phyloP scores from a whole-genome alignment of 2,329 filamentous ascomycete genomes.

The Mycogone perniciosa region DNA sequence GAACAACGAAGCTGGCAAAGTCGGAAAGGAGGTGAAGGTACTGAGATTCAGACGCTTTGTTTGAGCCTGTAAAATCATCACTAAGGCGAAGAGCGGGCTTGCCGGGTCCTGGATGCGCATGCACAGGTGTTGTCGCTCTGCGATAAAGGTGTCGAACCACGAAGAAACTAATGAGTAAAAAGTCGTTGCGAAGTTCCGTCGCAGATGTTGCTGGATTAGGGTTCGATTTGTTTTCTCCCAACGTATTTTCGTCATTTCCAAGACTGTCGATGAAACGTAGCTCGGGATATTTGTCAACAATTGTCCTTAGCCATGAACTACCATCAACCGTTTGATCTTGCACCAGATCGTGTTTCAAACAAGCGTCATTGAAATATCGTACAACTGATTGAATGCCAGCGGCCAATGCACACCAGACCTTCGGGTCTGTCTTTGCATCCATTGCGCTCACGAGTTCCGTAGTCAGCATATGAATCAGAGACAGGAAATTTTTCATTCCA shows the following conservation, averaged over 20 bases:
- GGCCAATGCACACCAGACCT: conserved; percentile 33
- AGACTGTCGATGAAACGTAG: conserved; percentile 18
- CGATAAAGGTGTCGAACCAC: conserved; percentile 36
- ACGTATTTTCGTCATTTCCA: conserved; percentile 2
- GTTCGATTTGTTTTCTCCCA: background rate
- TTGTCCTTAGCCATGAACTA: conserved; percentile 21
- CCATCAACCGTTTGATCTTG: conserved; percentile 16
- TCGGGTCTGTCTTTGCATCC: conserved; percentile 24
- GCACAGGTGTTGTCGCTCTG: conserved; percentile 28
- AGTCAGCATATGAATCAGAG: conserved; percentile 30
- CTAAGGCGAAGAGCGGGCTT: conserved; percentile 25
- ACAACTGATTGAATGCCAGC: conserved; percentile 30
- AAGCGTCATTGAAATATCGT: conserved; percentile 38
- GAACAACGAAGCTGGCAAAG: conserved; percentile 31
- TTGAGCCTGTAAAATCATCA: conserved; percentile 24
- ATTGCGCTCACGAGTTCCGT: conserved; percentile 32
- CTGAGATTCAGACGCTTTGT: conserved; percentile 24
- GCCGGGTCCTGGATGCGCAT: conserved; percentile 15
- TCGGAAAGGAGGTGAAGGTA: conserved; percentile 33
- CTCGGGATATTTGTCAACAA: conserved; percentile 24
- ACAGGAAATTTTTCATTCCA: conserved; percentile 36
- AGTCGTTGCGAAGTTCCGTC: conserved; percentile 29
- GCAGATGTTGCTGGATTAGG: conserved; percentile 14
- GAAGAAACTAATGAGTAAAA: conserved; percentile 34
- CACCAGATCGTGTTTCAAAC: conserved; percentile 20